Percentiles rank a stretch among this genome's conserved stretches.
phyloP scores from a whole-genome alignment of 176 grass and related monocot genomes.

The Carex kokanica region DNA sequence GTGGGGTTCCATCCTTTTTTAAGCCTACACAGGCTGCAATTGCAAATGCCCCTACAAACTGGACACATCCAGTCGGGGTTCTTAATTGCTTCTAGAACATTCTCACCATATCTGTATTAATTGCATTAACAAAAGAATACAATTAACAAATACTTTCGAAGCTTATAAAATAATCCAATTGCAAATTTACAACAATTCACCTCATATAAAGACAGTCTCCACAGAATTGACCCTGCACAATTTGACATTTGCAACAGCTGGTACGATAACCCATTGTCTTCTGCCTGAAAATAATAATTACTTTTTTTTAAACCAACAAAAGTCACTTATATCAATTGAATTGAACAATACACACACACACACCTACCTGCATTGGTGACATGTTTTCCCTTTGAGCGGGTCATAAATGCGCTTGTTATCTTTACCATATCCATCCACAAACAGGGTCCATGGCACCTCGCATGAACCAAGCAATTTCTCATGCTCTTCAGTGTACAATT shows the following conservation, averaged over 20 bases:
- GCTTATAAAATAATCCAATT: not conserved
- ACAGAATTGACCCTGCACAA: conserved; percentile 91
- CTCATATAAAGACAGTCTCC: conserved; percentile 96
- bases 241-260: conserved; percentile 60
- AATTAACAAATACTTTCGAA: not conserved
- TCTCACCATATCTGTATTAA: conserved; percentile 19
- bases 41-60: conserved; percentile 81
- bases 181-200: conserved; percentile 15
- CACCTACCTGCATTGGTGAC: conserved; percentile 56
- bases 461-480: conserved; percentile 70
- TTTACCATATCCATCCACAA: conserved; percentile 50
- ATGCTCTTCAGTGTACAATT: conserved; percentile 85
- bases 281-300: conserved; percentile 41
- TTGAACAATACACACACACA: too few species aligned
- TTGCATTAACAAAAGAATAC: conserved; percentile 1
- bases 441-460: conserved; percentile 55
- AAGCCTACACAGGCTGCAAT: conserved; percentile 82
- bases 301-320: not conserved
- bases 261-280: conserved; percentile 89
- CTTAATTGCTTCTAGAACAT: conserved; percentile 76
- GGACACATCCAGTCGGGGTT: conserved; percentile 83
- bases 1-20: conserved; percentile 95
- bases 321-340: not conserved
- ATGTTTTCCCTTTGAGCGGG: conserved; percentile 65
- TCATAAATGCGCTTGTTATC: conserved; percentile 76